Evolutionary conservation across 1,284 basidiomycete genomes (phyloP), one percentile per base, ranked within the genome.

Genomic region (Phenoliferia sp.): DNA sequence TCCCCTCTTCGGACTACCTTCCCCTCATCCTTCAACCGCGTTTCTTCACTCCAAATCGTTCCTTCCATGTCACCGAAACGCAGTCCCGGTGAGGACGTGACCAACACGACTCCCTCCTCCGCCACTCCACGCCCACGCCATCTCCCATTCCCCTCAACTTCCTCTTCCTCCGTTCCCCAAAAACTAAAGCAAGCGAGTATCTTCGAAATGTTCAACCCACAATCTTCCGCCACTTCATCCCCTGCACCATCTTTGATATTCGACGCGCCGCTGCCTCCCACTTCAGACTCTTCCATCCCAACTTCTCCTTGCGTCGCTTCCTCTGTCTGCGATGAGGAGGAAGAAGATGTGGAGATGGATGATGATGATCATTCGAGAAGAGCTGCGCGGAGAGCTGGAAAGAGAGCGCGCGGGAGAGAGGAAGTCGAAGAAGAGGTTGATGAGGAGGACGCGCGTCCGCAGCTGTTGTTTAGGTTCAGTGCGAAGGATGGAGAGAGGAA

Each of bases 161-260:
- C 62, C 26, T 48, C 62, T 4, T 58, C 55, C 19, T 62, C 62
- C 17, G 29, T 19, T 52, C 9, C 22, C 7, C 48, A 26, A 6
- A 9, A 22, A 5, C 29, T 63, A 50, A 68, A 68, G 59, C 71
- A 72, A 33, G 63, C 71, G 12, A 66, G 61, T 52, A 61, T 73
- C 48, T 52, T 65, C 60, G 67, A 66, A 56, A 28, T 52, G 32
- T 66, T 64, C 61, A 16, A 55, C 34, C 64, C 7, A 61, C 64
- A 33, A 2, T 55, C 12, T 39, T 34, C 32, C 32, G 10, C 63
- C 12, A 19, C 54, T 3, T 31, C 64, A 32, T 55, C 61, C 19
- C 52, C 44, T n/a, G 59, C 65, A 3, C 33, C 59, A 19, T 39
- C 61, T 28, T 63, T 50, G 26, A 17, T 35, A 5, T 9, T 61